Conservation (phyloP, 2,329 filamentous ascomycete species). For the Epichloe gansuensis region DNA sequence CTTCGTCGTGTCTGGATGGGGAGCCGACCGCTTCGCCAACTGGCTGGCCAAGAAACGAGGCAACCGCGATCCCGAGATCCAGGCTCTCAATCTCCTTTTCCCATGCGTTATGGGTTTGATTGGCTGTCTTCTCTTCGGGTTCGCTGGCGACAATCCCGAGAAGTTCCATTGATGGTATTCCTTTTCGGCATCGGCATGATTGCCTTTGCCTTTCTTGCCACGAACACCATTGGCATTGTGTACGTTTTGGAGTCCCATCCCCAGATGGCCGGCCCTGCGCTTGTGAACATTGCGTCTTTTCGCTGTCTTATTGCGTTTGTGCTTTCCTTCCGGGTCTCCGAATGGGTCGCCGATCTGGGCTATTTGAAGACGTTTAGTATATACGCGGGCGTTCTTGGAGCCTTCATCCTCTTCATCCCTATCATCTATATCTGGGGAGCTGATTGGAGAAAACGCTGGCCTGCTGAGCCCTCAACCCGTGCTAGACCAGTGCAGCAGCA, state of each 20-base stretch:
- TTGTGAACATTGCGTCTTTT: constrained; percentile 2
- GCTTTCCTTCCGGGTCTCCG: constrained; percentile 3
- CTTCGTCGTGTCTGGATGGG: background rate
- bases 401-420: background rate
- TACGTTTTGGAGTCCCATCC: constrained; percentile 1
- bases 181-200: background rate
- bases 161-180: background rate
- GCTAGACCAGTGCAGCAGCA: background rate
- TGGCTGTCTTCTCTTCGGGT: constrained; percentile 1
- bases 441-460: background rate
- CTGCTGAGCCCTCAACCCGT: constrained; percentile 12
- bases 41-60: constrained; percentile 3
- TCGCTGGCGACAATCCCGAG: background rate
- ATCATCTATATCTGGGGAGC: background rate
- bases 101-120: background rate
- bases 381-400: background rate
- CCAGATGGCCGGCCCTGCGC: background rate
- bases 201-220: constrained; percentile 3
- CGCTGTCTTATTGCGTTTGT: constrained; percentile 1
- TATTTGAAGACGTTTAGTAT: constrained; percentile 2
- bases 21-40: constrained; percentile 1
- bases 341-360: constrained; percentile 2
- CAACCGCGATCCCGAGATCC: background rate
- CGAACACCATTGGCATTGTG: constrained; percentile 4
- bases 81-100: background rate